A percentile compares a stretch with the other conserved stretches of the same genome.
These are phyloP conservation scores for Carpinus viminea DNA, from an alignment of 306 rosid species.

Conservation along the genomic window DNA sequence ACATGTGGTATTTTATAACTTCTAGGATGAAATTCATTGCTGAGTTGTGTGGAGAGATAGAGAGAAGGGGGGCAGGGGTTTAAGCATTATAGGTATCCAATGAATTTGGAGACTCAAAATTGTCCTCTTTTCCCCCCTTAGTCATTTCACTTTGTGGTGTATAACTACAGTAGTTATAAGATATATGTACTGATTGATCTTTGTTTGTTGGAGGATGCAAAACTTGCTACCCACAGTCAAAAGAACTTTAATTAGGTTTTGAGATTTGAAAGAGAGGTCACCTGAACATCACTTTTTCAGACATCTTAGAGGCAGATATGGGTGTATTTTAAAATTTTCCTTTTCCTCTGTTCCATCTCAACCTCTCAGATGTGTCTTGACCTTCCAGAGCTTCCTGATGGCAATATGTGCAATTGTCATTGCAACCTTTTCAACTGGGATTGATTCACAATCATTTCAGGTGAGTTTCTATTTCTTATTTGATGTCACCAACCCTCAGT, in stretches of 20 bases:
- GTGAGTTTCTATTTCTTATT: too few relatives aligned
- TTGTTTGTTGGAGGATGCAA: background rate
- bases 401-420: too few relatives aligned
- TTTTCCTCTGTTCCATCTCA: background rate
- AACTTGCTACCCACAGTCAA: too few relatives aligned
- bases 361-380: background rate
- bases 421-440: too few relatives aligned
- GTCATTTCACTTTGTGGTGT: background rate
- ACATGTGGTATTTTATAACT: background rate
- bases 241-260: too few relatives aligned
- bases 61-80: background rate
- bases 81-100: background rate
- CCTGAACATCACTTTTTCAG: background rate
- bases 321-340: background rate
- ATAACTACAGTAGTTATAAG: background rate
- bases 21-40: background rate
- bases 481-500: too few relatives aligned
- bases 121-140: background rate
- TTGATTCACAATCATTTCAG: too few relatives aligned
- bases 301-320: background rate
- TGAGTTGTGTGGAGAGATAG: background rate
- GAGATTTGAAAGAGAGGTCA: background rate
- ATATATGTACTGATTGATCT: background rate
- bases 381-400: too few relatives aligned
- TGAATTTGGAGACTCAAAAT: background rate